Base-by-base conservation (phyloP, 768 basidiomycete genomes). In the Hypholoma fasciculare region DNA sequence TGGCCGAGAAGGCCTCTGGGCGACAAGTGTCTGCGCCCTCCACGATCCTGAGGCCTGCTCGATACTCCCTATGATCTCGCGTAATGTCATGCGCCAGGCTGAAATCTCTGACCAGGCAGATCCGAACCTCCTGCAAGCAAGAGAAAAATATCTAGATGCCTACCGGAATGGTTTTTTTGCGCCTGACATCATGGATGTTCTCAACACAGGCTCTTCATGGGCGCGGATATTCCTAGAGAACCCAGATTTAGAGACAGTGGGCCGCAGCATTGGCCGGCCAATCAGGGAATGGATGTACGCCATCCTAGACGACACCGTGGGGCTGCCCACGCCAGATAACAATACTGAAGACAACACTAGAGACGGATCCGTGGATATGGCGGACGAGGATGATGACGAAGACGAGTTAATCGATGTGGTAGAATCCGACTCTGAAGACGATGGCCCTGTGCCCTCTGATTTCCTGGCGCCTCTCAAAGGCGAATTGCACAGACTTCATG, bases 201-300 rank as follows among this genome's bases (percentile, higher is more conserved):
- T 92, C 52, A 82, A 72, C 56, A 85, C 87, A 0, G 82, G 80
- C 16, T 85, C 89, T 1, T 85, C 77, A 57, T 93, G 89, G 89
- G 84, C 88, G 4, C 75, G 78, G 36, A 67, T 86, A n/a, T 92
- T 90, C 68, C 78, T 94, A 17, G 92, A 94, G 59, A 82, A 86
- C 62, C 92, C 92, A 0, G 91, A 94, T 69, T 51, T 80, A 30
- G 89, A 91, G 67, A 84, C 83, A 0, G 86, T 88, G 11, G 75
- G 82, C 17, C 73, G 83, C 56, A 86, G 81, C 54, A 80, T 92
- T 12, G 85, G 86, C 4, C 72, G 85, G 30, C 82, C 83, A 1
- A 78, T 92, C 49, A 80, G 88, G 14, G 67, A 74, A 51, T 90
- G 87, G 87, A 73, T 80, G 30, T 89, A 90, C 66, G 78, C 89